Conservation (phyloP, 306 rosid species). For the Lithocarpus polystachyus region DNA sequence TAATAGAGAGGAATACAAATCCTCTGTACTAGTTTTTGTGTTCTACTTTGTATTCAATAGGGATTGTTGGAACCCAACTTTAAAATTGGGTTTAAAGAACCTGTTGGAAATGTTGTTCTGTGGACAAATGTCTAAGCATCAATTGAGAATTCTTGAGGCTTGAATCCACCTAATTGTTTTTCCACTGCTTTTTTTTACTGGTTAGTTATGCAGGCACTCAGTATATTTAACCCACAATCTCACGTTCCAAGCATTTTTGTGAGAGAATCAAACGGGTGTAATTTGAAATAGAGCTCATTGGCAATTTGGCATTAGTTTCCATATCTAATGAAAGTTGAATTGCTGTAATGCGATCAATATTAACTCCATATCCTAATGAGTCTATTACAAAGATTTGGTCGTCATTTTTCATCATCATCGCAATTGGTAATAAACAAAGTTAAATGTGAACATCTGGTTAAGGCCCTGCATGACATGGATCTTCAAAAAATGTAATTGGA, state of each 20-base stretch:
- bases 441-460: background rate
- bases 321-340: background rate
- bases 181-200: too few relatives aligned
- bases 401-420: background rate
- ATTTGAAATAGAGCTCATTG: too few relatives aligned
- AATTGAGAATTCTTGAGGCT: background rate
- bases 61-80: too few relatives aligned
- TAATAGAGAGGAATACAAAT: too few relatives aligned
- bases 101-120: background rate
- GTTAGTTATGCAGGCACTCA: too few relatives aligned
- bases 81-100: too few relatives aligned
- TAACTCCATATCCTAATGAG: background rate
- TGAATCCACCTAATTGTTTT: background rate
- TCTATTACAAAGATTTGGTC: background rate
- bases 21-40: too few relatives aligned
- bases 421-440: background rate
- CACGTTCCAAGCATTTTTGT: too few relatives aligned
- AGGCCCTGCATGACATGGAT: background rate
- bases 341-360: background rate
- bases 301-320: background rate
- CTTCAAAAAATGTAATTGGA: background rate
- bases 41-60: too few relatives aligned
- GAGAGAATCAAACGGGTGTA: too few relatives aligned
- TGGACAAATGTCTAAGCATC: background rate
- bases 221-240: too few relatives aligned